Evolutionary conservation across 768 basidiomycete genomes (phyloP).

Genomic region (Calvatia gigantea): DNA sequence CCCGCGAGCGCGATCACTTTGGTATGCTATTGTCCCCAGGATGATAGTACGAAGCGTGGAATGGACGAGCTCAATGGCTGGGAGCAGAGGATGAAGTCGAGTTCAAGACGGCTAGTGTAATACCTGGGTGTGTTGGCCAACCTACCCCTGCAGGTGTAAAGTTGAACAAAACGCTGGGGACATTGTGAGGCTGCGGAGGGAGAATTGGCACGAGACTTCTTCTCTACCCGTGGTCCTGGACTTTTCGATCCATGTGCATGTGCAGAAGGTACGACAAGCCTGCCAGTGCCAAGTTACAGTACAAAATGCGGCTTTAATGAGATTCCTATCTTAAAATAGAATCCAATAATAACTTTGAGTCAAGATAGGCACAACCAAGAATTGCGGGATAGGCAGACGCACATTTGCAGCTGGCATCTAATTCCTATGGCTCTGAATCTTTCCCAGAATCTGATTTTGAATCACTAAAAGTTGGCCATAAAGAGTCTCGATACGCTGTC

Average conservation of each 20-base stretch:
- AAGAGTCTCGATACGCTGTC: slow-evolving; percentile 58
- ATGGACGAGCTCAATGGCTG: no score
- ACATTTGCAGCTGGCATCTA: not conserved
- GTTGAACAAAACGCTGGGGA: slow-evolving; percentile 6
- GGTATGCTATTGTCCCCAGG: slow-evolving; percentile 24
- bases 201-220: not conserved
- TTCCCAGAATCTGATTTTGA: slow-evolving; percentile 57
- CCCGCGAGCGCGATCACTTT: slow-evolving; percentile 14
- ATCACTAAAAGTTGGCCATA: slow-evolving; percentile 57
- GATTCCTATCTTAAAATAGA: no score
- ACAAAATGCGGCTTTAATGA: no score
- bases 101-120: not conserved
- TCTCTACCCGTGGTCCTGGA: no score
- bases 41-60: slow-evolving; percentile 5
- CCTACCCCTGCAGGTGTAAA: not conserved
- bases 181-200: no score
- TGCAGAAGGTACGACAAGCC: no score
- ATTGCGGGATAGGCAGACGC: no score
- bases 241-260: no score
- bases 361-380: not conserved
- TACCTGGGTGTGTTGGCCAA: slow-evolving; percentile 5
- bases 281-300: no score
- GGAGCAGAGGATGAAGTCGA: not conserved
- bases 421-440: slow-evolving; percentile 12
- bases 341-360: no score